These are phyloP conservation scores for Trametes villosa DNA, from an alignment of 768 basidiomycete genomes.

Conservation along the genomic window DNA sequence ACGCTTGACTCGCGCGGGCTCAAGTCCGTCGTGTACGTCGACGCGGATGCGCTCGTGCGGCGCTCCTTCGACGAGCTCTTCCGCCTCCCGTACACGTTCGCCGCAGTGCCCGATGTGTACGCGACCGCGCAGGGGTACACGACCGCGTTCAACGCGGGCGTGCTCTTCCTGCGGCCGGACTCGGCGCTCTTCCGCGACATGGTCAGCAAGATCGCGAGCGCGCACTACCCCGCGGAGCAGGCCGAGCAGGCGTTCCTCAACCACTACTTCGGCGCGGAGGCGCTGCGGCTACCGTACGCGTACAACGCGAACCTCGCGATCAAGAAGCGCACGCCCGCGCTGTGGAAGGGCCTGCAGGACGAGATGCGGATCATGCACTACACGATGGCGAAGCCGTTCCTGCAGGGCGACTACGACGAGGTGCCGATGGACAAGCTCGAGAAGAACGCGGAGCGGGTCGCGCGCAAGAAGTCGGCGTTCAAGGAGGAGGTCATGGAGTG, in stretches of 20 bases:
- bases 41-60: conserved; percentile 40
- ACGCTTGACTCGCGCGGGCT: conserved; percentile 35
- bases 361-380: conserved; percentile 41
- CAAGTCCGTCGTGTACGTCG: conserved; percentile 38
- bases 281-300: conserved; percentile 38
- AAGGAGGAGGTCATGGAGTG: conserved; percentile 34
- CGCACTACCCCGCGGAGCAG: conserved; percentile 41
- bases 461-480: conserved; percentile 17
- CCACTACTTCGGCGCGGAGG: conserved; percentile 40
- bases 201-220: conserved; percentile 43
- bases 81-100: conserved; percentile 39
- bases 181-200: conserved; percentile 34
- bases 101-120: conserved; percentile 39
- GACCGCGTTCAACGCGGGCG: conserved; percentile 42
- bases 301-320: conserved; percentile 45
- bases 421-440: conserved; percentile 29
- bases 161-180: conserved; percentile 39
- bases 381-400: conserved; percentile 36
- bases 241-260: conserved; percentile 52
- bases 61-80: conserved; percentile 41
- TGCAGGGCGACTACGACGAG: conserved; percentile 27
- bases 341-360: conserved; percentile 37
- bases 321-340: conserved; percentile 33
- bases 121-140: conserved; percentile 32
- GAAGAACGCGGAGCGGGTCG: conserved; percentile 24